phyloP scores from a whole-genome alignment of 257 asterid species.

The Penstemon barbatus region DNA sequence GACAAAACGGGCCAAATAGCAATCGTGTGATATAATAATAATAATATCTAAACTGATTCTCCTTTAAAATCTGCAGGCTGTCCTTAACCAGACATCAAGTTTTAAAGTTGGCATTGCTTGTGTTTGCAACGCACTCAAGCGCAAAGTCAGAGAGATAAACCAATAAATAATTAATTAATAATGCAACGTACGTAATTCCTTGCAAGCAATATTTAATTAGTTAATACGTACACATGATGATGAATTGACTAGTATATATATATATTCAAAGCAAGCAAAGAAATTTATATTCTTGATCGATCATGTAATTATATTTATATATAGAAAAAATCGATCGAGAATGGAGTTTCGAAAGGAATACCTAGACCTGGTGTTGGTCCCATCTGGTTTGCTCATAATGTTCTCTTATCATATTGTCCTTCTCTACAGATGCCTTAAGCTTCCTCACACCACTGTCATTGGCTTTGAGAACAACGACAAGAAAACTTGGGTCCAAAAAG shows the following conservation, averaged over 20 bases:
- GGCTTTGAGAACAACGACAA: slow-evolving; percentile 72
- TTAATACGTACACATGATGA: neutral
- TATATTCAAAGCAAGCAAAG: slow-evolving; percentile 16
- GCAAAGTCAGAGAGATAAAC: slow-evolving; percentile 25
- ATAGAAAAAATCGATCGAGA: neutral
- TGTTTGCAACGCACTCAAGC: slow-evolving; percentile 28
- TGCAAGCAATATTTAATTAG: slow-evolving; percentile 27
- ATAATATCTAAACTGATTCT: neutral
- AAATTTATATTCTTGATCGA: neutral
- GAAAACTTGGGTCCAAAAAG: slow-evolving; percentile 54
- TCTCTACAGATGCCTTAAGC: slow-evolving; percentile 60
- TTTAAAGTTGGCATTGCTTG: slow-evolving; percentile 29
- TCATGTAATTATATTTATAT: too few species aligned
- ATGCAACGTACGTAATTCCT: too few species aligned
- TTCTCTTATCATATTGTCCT: slow-evolving; percentile 55
- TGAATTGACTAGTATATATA: too few species aligned
- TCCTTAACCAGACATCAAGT: neutral
- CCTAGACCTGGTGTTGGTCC: slow-evolving; percentile 60
- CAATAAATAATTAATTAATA: too few species aligned
- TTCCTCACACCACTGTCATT: slow-evolving; percentile 66
- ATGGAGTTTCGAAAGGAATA: slow-evolving; percentile 46
- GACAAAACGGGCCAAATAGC: too few species aligned
- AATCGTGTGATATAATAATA: too few species aligned
- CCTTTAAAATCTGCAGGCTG: neutral
- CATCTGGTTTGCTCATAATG: slow-evolving; percentile 52